phyloP scores from a whole-genome alignment of 2,329 filamentous ascomycete species.

The Trichoderma sp. region DNA sequence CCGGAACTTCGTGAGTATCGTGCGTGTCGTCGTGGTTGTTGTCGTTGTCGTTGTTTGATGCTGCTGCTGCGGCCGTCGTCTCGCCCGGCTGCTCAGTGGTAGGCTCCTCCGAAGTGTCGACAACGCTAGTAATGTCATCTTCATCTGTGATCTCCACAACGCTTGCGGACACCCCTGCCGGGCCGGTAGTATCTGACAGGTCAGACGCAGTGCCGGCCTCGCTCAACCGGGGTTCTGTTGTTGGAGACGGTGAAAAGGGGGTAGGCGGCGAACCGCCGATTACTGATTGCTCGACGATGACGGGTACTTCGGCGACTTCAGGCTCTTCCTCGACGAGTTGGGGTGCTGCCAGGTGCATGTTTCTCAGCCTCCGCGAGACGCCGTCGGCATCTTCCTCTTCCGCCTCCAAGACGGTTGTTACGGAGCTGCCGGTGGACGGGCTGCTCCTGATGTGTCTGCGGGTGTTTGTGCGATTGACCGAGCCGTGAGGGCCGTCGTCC shows the following conservation, averaged over 20 bases:
- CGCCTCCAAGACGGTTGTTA: conserved; percentile 80
- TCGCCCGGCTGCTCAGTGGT: conserved; percentile 1
- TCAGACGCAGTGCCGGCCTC: conserved; percentile 27
- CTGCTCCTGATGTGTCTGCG: conserved; percentile 80
- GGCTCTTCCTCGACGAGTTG: conserved; percentile 62
- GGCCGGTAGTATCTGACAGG: conserved; percentile 17
- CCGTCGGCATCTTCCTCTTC: conserved; percentile 69
- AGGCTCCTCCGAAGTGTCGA: background rate
- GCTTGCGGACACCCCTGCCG: conserved; percentile 23
- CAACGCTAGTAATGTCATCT: conserved; percentile 4
- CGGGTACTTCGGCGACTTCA: conserved; percentile 46
- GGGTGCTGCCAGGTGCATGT: conserved; percentile 51
- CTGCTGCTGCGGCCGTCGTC: background rate
- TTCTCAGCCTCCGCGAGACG: conserved; percentile 50
- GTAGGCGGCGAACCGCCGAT: conserved; percentile 31
- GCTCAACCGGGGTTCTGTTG: conserved; percentile 22
- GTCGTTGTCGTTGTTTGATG: background rate
- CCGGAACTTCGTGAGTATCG: background rate
- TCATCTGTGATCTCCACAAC: conserved; percentile 10
- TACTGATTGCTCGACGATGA: conserved; percentile 46
- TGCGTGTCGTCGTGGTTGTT: background rate
- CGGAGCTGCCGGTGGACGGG: conserved; percentile 75
- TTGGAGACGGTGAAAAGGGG: conserved; percentile 22
- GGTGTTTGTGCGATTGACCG: conserved; percentile 67
- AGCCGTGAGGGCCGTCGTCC: conserved; percentile 53